phyloP scores from a whole-genome alignment of 495 filamentous ascomycete genomes.

The Talaromyces borbonicus region DNA sequence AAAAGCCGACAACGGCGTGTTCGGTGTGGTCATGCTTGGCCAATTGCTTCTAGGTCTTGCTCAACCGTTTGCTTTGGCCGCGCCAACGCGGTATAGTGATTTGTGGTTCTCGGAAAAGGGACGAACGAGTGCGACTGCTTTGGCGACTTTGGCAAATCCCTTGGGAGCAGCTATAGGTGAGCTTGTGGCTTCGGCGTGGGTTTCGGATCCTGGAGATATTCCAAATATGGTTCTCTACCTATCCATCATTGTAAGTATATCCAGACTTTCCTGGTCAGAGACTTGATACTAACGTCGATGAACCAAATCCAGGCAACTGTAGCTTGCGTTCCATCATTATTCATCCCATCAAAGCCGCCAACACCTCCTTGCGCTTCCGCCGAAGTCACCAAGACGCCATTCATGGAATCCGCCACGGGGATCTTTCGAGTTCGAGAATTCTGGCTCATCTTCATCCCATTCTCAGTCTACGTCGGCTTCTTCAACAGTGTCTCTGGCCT shows the following conservation, averaged over 20 bases:
- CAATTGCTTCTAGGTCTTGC: conserved; percentile 84
- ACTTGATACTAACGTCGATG: conserved; percentile 4
- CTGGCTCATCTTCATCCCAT: conserved; percentile 67
- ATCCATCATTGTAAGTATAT: conserved; percentile 62
- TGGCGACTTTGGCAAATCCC: conserved; percentile 78
- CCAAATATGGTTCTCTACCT: conserved; percentile 81
- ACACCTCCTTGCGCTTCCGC: conserved; percentile 56
- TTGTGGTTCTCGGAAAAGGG: conserved; percentile 86
- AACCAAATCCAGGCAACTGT: conserved; percentile 57
- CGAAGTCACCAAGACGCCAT: conserved; percentile 36
- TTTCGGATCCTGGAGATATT: conserved; percentile 48
- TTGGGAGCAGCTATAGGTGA: conserved; percentile 83
- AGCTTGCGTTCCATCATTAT: conserved; percentile 67
- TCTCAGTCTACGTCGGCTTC: conserved; percentile 75
- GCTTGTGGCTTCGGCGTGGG: conserved; percentile 72
- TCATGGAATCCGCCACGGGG: conserved; percentile 33
- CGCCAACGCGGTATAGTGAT: conserved; percentile 85
- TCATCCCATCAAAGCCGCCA: conserved; percentile 71
- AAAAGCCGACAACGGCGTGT: conserved; percentile 48
- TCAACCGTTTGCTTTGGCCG: conserved; percentile 85
- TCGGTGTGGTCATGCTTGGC: conserved; percentile 82
- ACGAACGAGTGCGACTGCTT: conserved; percentile 77
- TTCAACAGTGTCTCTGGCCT: conserved; percentile 90
- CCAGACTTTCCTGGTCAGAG: neutral
- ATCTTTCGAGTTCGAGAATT: conserved; percentile 54